A percentile compares a stretch with the other conserved stretches of the same genome.
phyloP scores from a whole-genome alignment of 768 basidiomycete genomes.

The Leccinellum rugosiceps region DNA sequence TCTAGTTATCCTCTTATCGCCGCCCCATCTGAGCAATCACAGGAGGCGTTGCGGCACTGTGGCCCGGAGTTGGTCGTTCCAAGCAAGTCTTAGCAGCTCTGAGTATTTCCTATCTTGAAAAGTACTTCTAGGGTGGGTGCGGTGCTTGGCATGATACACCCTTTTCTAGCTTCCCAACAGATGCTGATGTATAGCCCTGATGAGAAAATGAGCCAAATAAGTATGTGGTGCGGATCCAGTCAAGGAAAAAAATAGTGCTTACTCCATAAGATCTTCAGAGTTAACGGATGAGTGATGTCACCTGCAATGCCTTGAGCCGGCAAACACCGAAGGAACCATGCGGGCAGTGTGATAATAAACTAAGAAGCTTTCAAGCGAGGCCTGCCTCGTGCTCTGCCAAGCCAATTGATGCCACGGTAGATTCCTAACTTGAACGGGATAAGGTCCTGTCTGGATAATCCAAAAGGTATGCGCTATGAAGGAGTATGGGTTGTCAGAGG shows the following conservation, averaged over 20 bases:
- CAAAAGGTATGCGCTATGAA: not conserved
- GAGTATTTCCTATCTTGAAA: not conserved
- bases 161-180: not conserved
- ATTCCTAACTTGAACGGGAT: not conserved
- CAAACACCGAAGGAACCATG: not conserved
- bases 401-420: not conserved
- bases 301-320: too few species aligned
- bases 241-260: not conserved
- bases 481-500: not conserved
- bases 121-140: too few species aligned
- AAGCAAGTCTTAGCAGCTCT: not conserved
- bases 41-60: not conserved
- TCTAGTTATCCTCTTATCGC: too few species aligned
- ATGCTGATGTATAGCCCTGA: too few species aligned
- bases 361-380: not conserved
- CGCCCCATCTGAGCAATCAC: too few species aligned
- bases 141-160: not conserved
- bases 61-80: not conserved
- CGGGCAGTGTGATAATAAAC: not conserved
- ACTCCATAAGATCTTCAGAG: too few species aligned
- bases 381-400: too few species aligned
- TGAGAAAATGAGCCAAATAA: too few species aligned
- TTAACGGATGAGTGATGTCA: not conserved
- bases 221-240: not conserved
- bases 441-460: not conserved